phyloP scores from a whole-genome alignment of 805 yeast species.

The Candida ponderosae region DNA sequence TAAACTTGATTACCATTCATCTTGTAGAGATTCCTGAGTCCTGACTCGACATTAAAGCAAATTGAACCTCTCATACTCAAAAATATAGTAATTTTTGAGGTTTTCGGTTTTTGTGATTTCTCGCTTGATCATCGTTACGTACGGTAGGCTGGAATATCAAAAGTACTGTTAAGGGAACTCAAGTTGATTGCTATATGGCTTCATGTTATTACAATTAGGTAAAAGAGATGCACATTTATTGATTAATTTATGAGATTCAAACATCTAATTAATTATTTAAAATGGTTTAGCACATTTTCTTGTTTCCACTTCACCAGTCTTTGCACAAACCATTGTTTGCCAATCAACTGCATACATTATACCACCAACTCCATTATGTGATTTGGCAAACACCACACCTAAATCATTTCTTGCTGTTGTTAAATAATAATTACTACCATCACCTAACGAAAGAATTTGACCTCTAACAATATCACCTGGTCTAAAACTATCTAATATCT shows the following conservation, averaged over 20 bases:
- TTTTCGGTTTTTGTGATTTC: too few relatives aligned
- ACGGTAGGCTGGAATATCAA: too few relatives aligned
- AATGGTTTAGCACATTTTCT: slow-evolving; percentile 93
- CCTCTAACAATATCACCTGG: slow-evolving; percentile 95
- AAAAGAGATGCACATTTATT: too few relatives aligned
- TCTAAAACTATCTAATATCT: slow-evolving; percentile 66
- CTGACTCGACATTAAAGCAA: too few relatives aligned
- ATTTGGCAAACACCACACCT: slow-evolving; percentile 87
- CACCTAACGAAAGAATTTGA: slow-evolving; percentile 75
- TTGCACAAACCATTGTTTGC: slow-evolving; percentile 85
- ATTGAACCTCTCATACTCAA: too few relatives aligned
- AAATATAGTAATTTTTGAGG: too few relatives aligned
- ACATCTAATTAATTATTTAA: slow-evolving; percentile 12
- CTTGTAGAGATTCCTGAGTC: too few relatives aligned
- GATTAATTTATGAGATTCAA: background rate
- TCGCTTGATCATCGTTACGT: too few relatives aligned
- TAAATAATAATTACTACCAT: slow-evolving; percentile 84
- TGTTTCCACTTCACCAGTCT: slow-evolving; percentile 64
- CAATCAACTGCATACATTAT: slow-evolving; percentile 87
- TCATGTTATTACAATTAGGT: too few relatives aligned
- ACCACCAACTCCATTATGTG: slow-evolving; percentile 58
- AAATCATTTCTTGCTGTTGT: slow-evolving; percentile 85
- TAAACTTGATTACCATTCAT: background rate
- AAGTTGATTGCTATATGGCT: too few relatives aligned
- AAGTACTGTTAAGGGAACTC: too few relatives aligned